A percentile compares a stretch with the other conserved stretches of the same genome.
phyloP scores from a whole-genome alignment of 495 filamentous ascomycete genomes.

The Xylaria flabelliformis region DNA sequence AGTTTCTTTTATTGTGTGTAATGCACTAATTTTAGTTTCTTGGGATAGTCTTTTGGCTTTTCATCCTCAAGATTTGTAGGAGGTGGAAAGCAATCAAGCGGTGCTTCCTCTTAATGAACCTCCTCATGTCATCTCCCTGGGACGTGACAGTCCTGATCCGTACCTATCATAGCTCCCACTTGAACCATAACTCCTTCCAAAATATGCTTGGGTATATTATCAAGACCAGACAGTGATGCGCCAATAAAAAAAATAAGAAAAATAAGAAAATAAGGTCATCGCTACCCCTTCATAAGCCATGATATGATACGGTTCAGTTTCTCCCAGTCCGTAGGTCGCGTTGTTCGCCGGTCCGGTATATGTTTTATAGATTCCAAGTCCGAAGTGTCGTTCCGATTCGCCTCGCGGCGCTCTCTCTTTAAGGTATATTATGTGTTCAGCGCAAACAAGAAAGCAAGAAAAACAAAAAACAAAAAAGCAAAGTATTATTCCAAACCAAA shows the following conservation, averaged over 20 bases:
- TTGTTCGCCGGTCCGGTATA: slow-evolving; percentile 33
- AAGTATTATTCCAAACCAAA: slow-evolving; percentile 25
- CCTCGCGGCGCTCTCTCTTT: slow-evolving; percentile 47
- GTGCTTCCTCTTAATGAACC: slow-evolving; percentile 37
- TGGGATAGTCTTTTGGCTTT: slow-evolving; percentile 29
- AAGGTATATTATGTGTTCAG: slow-evolving; percentile 32
- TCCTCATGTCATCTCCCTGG: slow-evolving; percentile 26
- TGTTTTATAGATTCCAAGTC: slow-evolving; percentile 34
- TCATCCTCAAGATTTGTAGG: slow-evolving; percentile 32
- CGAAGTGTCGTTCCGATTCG: slow-evolving; percentile 45
- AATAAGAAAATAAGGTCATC: slow-evolving; percentile 31
- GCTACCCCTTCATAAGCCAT: slow-evolving; percentile 39
- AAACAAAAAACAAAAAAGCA: slow-evolving; percentile 31
- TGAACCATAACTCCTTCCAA: slow-evolving; percentile 34
- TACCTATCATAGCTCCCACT: slow-evolving; percentile 10
- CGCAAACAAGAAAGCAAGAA: slow-evolving; percentile 26
- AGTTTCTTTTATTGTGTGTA: slow-evolving; percentile 12
- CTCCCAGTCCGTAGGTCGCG: slow-evolving; percentile 31
- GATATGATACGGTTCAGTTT: slow-evolving; percentile 41
- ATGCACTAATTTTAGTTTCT: not conserved
- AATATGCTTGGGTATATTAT: slow-evolving; percentile 45
- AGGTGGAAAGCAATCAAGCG: slow-evolving; percentile 41
- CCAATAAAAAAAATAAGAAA: slow-evolving; percentile 28
- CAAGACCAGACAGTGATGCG: slow-evolving; percentile 30
- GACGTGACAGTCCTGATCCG: not conserved